These are phyloP conservation scores for Fragosphaeria purpurea DNA, from an alignment of 2,329 filamentous ascomycete genomes.

Conservation along the genomic window DNA sequence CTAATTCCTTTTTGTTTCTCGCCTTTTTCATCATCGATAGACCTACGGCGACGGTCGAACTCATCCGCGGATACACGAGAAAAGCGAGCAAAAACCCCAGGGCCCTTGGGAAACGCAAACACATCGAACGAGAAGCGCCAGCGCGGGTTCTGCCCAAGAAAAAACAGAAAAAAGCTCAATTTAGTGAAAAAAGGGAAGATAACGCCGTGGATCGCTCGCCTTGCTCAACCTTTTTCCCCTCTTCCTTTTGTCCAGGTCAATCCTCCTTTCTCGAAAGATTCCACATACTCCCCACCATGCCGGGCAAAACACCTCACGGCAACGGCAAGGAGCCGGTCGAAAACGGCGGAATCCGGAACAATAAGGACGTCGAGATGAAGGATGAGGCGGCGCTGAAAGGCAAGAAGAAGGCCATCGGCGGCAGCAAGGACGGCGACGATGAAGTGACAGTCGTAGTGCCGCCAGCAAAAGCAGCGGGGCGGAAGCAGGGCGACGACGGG, in stretches of 20 bases:
- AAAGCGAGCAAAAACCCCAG: too few relatives aligned
- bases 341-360: conserved; percentile 54
- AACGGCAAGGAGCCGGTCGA: conserved; percentile 61
- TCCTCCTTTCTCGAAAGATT: conserved; percentile 6
- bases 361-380: conserved; percentile 63
- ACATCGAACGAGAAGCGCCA: background rate
- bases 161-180: too few relatives aligned
- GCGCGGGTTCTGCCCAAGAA: too few relatives aligned
- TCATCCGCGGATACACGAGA: too few relatives aligned
- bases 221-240: background rate
- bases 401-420: conserved; percentile 56
- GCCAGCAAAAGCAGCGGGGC: conserved; percentile 32
- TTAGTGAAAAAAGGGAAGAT: too few relatives aligned
- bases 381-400: conserved; percentile 46
- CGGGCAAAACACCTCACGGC: conserved; percentile 61
- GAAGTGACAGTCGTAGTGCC: conserved; percentile 78
- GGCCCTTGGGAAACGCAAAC: too few relatives aligned
- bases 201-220: too few relatives aligned
- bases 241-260: background rate
- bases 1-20: too few relatives aligned
- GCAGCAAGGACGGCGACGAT: conserved; percentile 65
- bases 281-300: conserved; percentile 39
- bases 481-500: conserved; percentile 49
- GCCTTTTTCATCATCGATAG: too few relatives aligned
- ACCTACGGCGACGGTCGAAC: too few relatives aligned